Base-by-base conservation (phyloP, 73 alveolate genomes). In the Tetrahymena elliotti region DNA sequence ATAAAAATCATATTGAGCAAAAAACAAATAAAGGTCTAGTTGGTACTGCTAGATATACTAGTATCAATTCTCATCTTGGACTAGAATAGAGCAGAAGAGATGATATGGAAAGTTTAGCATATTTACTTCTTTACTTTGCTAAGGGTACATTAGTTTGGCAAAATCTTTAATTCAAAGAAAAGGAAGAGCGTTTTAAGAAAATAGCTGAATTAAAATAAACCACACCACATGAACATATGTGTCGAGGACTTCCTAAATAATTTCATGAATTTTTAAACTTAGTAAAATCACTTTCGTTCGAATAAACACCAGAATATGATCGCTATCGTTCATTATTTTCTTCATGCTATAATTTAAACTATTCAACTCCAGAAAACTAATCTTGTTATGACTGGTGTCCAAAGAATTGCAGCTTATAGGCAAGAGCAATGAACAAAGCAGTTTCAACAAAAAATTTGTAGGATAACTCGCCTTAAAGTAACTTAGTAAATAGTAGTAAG, bases 121-220 rank as follows among this genome's bases (percentile, higher is more conserved):
- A 97, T 96, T 96, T 97, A 20, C 96, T 98, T 94, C 96, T 98
- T 53, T 98, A 98, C 95, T 98, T 98, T 54, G 97, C 97, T 18
- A 98, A 97, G 93, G 99, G 99, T 9, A 93, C 96, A 35, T 94
- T 98, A 27, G 99, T 99, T 83, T 98, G 99, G 99, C 97, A 98
- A 95, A 98, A 98, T 35, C 96, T 97, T 18, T 95, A 97, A 92
- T 99, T 98, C 34, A 97, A 95, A 68, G 98, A 97, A 37, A 97
- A 98, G 95, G 98, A 96, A 38, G 99, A 98, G 92, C 98, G 97
- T 96, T 98, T 97, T 96, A 97, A 97, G 94, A 94, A 96, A 92
- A 97, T 98, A 13, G 95, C 94, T 95, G 96, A 96, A 93, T 96
- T 95, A 68, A 98, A 98, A 96, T 94, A 96, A 84, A 99, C 97